Percentiles rank a stretch among this genome's conserved stretches.
phyloP scores from a whole-genome alignment of 768 basidiomycete genomes.

The Amanita muscaria region DNA sequence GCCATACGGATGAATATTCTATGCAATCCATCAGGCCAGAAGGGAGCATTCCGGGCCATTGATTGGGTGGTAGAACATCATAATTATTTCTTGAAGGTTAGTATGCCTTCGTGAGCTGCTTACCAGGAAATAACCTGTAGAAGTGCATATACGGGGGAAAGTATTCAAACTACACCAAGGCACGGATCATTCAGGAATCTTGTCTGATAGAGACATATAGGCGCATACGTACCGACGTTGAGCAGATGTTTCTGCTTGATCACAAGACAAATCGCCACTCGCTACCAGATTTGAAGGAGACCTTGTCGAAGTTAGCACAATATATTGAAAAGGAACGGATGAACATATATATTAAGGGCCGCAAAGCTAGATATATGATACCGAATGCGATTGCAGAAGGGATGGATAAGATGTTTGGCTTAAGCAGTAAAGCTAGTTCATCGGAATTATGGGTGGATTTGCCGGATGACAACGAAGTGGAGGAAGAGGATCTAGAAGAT shows the following conservation, averaged over 20 bases:
- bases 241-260: neutral
- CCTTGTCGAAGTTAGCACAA: neutral
- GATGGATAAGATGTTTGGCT: neutral
- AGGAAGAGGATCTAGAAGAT: no score
- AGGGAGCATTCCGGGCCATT: no score
- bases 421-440: no score
- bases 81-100: slow-evolving; percentile 3
- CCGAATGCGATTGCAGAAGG: neutral
- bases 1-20: slow-evolving; percentile 6
- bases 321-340: neutral
- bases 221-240: neutral
- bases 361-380: neutral
- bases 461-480: no score
- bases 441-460: no score
- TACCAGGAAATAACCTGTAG: no score
- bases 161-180: neutral
- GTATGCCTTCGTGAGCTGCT: neutral
- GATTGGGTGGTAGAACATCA: slow-evolving; percentile 7
- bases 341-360: neutral
- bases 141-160: neutral
- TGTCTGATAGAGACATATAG: neutral
- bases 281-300: neutral
- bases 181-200: neutral
- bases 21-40: slow-evolving; percentile 1
- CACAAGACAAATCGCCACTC: neutral